Evolutionary conservation across 1,139 yeast genomes (phyloP).

Genomic region (Ogataea hybrid): DNA sequence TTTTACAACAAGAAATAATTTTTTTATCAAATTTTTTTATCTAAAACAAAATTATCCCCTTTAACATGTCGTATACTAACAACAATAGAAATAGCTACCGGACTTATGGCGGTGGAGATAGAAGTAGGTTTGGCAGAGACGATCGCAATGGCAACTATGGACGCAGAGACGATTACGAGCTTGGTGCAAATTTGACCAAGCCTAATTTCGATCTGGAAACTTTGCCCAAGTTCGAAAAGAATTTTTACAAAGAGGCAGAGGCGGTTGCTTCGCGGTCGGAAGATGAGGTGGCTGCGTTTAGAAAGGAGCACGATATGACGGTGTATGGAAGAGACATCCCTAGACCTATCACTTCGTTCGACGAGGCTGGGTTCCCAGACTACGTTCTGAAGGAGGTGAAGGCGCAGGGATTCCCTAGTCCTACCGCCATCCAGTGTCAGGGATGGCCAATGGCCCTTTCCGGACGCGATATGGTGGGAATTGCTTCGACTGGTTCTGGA

Average conservation of each 20-base stretch:
- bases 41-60: slow-evolving; percentile 5
- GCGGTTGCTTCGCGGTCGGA: slow-evolving; percentile 73
- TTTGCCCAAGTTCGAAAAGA: slow-evolving; percentile 90
- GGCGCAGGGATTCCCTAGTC: slow-evolving; percentile 89
- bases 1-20: slow-evolving; percentile 8
- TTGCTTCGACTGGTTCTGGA: slow-evolving; percentile 99
- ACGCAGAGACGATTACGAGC: slow-evolving; percentile 38
- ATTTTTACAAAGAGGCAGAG: slow-evolving; percentile 87
- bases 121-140: slow-evolving; percentile 38
- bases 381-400: slow-evolving; percentile 88
- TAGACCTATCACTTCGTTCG: slow-evolving; percentile 88
- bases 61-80: slow-evolving; percentile 7
- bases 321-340: slow-evolving; percentile 84
- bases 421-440: slow-evolving; percentile 97
- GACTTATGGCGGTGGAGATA: slow-evolving; percentile 40
- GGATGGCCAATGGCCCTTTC: slow-evolving; percentile 99
- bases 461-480: slow-evolving; percentile 99
- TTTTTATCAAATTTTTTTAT: slow-evolving; percentile 8
- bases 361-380: slow-evolving; percentile 96
- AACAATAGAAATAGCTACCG: slow-evolving; percentile 33
- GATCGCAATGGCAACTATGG: slow-evolving; percentile 36
- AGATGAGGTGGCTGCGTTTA: slow-evolving; percentile 68
- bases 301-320: slow-evolving; percentile 84
- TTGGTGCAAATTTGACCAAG: slow-evolving; percentile 59
- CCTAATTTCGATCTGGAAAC: slow-evolving; percentile 79